Conservation (phyloP, 116 monocot species). For the Trichopus zeylanicus region DNA sequence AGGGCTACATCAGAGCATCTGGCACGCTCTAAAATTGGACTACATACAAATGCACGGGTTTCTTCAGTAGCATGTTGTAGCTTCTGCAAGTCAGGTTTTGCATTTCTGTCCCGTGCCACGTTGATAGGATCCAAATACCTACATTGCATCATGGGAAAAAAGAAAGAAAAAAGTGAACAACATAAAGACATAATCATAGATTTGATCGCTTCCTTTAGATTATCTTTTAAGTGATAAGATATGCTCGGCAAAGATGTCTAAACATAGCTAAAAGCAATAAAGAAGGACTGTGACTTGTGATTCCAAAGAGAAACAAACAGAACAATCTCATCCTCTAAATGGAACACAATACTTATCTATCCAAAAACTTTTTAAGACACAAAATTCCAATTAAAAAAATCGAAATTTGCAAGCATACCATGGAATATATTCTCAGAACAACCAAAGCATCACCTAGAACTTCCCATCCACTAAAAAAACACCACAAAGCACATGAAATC, state of each 20-base stretch:
- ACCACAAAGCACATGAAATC: too few species aligned
- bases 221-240: too few species aligned
- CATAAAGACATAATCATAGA: neutral
- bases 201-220: neutral
- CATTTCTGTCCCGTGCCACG: conserved; percentile 31
- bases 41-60: conserved; percentile 11
- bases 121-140: too few species aligned
- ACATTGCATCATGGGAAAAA: too few species aligned
- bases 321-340: neutral
- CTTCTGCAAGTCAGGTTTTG: conserved; percentile 14
- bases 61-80: conserved; percentile 32
- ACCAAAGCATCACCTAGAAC: too few species aligned
- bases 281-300: neutral
- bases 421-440: neutral
- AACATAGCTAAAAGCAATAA: neutral
- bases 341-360: neutral
- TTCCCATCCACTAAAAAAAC: too few species aligned
- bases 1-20: conserved; percentile 12
- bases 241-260: neutral
- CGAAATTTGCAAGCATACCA: neutral
- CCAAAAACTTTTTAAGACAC: neutral
- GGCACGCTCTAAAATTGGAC: conserved; percentile 28
- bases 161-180: neutral
- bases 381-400: neutral
- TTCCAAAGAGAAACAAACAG: conserved; percentile 1